Evolutionary conservation across 2,329 filamentous ascomycete genomes (phyloP), one percentile per base, ranked within the genome.

Genomic region (Paramyrothecium roridum): DNA sequence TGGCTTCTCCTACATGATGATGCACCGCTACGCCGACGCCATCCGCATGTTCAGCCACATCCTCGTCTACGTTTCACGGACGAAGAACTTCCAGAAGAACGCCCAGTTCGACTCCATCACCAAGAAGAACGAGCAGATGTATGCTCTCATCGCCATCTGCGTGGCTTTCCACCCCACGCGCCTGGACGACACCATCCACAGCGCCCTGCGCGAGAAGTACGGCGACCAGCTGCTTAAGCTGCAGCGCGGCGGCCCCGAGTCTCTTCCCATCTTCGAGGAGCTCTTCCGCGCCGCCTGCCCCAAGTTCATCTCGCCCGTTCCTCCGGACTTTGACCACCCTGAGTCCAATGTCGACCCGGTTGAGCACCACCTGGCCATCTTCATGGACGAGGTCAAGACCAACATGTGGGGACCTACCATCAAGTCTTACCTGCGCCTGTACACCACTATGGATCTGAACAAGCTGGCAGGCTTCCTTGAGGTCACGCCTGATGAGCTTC

Each of bases 121-220:
- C 69, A 99, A 99, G 89, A 98, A 98, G 87, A 98, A 96, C 76
- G 95, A 99, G 76, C 95, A 99, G 83, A 98, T 99, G 93, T 97
- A 97, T 75, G 95, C 95, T 43, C 85, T 99, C 64, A 96, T 99
- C 67, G 93, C 95, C 75, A 98, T 99, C 79, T 99, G 95, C 76
- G 93, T 98, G 56, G 93, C 95, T 62, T 96, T 99, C 84, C 90
- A 96, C 78, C 95, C 95, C 56, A 98, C 93, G 55, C 87, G 95
- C 66, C 86, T 99, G 67, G 95, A 99, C 73, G 95, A 99, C 82
- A 98, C 93, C 71, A 97, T 99, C 80, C 95, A 99, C 86, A 96
- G 91, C 59, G 92, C 93, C 60, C 87, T 99, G 54, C 88, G 95
- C 61, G 95, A 99, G 83, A 99, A 99, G 86, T 99, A 97, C 77